Conservation (phyloP, 2,329 filamentous ascomycete species). For the Trichophyton verrucosum region DNA sequence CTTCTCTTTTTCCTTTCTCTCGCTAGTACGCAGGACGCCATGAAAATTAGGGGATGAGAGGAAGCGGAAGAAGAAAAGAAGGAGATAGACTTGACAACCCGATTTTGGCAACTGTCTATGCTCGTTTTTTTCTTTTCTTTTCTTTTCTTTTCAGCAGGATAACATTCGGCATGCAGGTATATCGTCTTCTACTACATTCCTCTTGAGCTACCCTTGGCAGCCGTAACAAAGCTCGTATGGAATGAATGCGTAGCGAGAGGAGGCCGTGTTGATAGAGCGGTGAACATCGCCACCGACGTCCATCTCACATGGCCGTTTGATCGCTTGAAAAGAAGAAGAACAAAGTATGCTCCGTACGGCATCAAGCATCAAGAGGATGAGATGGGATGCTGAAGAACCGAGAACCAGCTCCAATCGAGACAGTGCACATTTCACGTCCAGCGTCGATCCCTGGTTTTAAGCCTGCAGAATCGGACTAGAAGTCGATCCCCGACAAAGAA, state of each 20-base stretch:
- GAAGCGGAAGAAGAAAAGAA: background rate
- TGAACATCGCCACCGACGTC: background rate
- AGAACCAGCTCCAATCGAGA: slow-evolving; percentile 1
- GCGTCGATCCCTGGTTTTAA: background rate
- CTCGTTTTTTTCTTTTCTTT: background rate
- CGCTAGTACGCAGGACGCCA: background rate
- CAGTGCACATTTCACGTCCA: background rate
- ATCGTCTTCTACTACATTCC: background rate
- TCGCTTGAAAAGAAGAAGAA: background rate
- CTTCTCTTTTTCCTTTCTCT: background rate
- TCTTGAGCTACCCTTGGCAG: background rate
- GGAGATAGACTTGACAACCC: background rate
- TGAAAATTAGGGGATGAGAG: background rate
- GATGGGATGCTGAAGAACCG: background rate
- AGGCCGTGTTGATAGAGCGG: background rate
- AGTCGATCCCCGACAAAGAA: slow-evolving; percentile 1
- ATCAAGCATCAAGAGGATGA: background rate
- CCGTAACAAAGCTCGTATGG: background rate
- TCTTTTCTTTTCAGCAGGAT: background rate
- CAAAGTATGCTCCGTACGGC: background rate
- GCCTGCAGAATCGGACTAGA: background rate
- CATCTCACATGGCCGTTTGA: background rate
- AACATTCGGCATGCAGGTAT: background rate
- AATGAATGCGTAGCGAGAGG: background rate
- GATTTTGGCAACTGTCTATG: background rate